Percentiles rank a stretch among this genome's conserved stretches.
phyloP scores from a whole-genome alignment of 768 basidiomycete species.

The Lepiota venenata region DNA sequence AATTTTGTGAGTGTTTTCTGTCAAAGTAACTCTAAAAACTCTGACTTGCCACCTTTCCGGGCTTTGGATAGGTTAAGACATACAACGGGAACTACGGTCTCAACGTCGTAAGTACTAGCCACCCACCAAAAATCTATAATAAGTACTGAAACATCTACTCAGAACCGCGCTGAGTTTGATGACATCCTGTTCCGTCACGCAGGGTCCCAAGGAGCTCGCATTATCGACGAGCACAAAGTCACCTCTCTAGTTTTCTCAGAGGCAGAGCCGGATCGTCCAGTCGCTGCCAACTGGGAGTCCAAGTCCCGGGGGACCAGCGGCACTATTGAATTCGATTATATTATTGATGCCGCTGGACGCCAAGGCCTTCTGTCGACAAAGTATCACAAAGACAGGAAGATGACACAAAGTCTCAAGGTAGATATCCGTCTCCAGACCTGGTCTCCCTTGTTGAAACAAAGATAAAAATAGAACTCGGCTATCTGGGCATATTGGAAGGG shows the following conservation, averaged over 20 bases:
- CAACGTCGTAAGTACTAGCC: conserved; percentile 28
- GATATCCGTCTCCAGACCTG: too few species aligned
- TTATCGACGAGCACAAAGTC: conserved; percentile 46
- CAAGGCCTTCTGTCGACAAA: conserved; percentile 56
- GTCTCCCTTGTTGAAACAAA: conserved; percentile 17
- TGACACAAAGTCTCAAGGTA: conserved; percentile 39
- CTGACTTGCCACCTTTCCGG: too few species aligned
- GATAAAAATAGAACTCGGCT: conserved; percentile 46
- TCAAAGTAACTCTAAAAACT: too few species aligned
- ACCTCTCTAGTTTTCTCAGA: conserved; percentile 34
- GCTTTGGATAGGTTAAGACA: conserved; percentile 21
- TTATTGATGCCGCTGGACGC: conserved; percentile 63
- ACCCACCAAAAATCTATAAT: conserved; percentile 13
- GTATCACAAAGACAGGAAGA: conserved; percentile 53
- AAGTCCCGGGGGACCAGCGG: conserved; percentile 27
- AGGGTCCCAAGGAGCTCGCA: conserved; percentile 37
- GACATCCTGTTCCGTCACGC: conserved; percentile 57
- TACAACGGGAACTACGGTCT: conserved; percentile 24
- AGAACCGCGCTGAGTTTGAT: conserved; percentile 60
- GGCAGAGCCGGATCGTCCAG: conserved; percentile 24
- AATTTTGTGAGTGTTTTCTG: conserved; percentile 24
- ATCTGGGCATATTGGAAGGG: conserved; percentile 68
- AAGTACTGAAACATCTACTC: neutral
- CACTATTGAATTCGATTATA: conserved; percentile 51
- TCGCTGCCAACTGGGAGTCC: conserved; percentile 36